Evolutionary conservation across 805 yeast species (phyloP), one percentile per base, ranked within the genome.

Genomic region (Jamesozyma rosinii): DNA sequence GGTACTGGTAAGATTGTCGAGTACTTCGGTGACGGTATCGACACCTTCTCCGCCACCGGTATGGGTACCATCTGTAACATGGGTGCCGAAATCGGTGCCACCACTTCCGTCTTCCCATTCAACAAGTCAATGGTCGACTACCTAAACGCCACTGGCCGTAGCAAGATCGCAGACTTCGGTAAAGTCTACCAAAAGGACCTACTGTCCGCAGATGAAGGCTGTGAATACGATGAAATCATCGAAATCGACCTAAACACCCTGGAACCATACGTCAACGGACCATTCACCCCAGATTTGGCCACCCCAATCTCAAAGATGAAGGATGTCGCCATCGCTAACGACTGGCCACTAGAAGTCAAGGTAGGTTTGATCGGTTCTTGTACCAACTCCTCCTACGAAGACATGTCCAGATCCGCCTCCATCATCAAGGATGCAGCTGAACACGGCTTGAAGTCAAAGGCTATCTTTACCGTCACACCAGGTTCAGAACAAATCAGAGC

Each of bases 1-100:
- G 97, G 97, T 70, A 89, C 97, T 44, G 97, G 97, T 67, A 79
- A 79, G 64, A 88, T 89, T 63, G 94, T 90, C 53, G 97, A 89
- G 73, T 89, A 89, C 74, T 89, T 82, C 61, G 97, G 97, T 67
- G 88, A 81, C 43, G 97, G 97, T 76, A 89, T 89, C 44, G 77
- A 83, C 59, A 76, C 90, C 46, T 81, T 89, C 67, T 84, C 95
- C 40, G 87, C 95, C 70, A 90, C 97, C 41, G 97, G 97, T 77
- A 89, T 89, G 97, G 97, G 94, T 65, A 89, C 97, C 58, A 89
- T 89, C 71, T 89, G 97, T 77, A 89, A 89, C 70, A 89, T 89
- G 97, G 97, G 97, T 75, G 97, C 97, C 54, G 97, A 89, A 72
- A 88, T 89, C 56, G 97, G 97, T 72, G 97, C 97, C 48, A 89